Evolutionary conservation across 2,329 filamentous ascomycete genomes (phyloP), one percentile per base, ranked within the genome.

Genomic region (Aspergillus tanneri): DNA sequence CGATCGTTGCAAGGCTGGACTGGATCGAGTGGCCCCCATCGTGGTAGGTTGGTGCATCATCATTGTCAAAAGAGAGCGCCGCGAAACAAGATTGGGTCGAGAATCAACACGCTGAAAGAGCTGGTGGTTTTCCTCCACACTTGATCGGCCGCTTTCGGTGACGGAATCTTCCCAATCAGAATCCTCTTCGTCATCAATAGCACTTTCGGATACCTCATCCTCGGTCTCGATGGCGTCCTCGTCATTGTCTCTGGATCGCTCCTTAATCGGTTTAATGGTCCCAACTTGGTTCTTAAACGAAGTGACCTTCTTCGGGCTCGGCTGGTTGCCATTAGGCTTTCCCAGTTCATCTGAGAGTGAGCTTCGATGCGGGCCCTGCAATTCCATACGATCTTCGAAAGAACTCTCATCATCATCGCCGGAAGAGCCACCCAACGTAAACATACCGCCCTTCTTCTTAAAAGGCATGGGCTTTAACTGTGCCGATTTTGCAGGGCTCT

Each of bases 91-190:
- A 63, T 96, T 89, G 6, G 85, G 83, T 67, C 85, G 85, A 32
- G 91, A 96, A 68, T 96, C 89, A 40, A 97, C 90, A 7, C 93
- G 87, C 69, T 91, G 85, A 79, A 99, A 99, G 60, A 90, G 78
- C 16, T 83, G 80, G n/a, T n/a, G n/a, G 62, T 83, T 85, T 52
- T 93, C 87, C 53, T 93, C 88, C 43, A 90, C 79, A 65, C 88
- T 95, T 1, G 88, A 88, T 58, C 88, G 87, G 48, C 85, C 87
- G 65, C 87, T 93, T 59, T 95, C 88, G 53, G 88, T 87, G 18
- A 88, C 82, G 0, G 86, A 89, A 57, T 82, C 78, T 58, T 80
- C 79, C 78, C 79, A 82, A 47, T 81, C 78, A 14, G 76, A 83
- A 48, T 86, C 82, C 35, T 82, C 81, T 37, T 81, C 78, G 54